Evolutionary conservation across 768 basidiomycete species (phyloP), one percentile per base, ranked within the genome.

Genomic region (Boletus sensibilis): DNA sequence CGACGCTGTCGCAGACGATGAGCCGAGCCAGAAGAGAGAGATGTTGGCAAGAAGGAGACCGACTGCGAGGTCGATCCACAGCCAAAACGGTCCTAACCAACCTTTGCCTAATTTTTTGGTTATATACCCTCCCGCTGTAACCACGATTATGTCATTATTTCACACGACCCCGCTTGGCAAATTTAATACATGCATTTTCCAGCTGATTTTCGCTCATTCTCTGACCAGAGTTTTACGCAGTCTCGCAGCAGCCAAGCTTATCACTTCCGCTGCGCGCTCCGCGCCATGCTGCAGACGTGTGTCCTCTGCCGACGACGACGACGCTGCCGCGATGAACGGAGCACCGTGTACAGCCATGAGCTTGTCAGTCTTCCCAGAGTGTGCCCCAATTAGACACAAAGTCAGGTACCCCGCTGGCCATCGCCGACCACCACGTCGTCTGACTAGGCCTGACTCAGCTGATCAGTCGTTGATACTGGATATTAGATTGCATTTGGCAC

Each of bases 21-120:
- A 67, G 68, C 53, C 60, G 66, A 63, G 50, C 56, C 60, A 63
- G 63, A 67, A 69, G 64, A 68, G 65, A 69, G 62, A 65, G 64
- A 60, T 62, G 60, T 43, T 70, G 69, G 68, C 73, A 64, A 71
- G 70, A 71, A 72, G 58, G 65, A 73, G 75, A 77, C 75, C 77
- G 75, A 76, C 77, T 74, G 71, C 66, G 67, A 65, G 65, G 75
- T 78, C 77, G 76, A 78, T 77, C 76, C 77, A 73, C 70, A 72
- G 72, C 71, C 71, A 66, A 68, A 66, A 71, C 70, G 58, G 67
- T 59, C 61, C 63, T 71, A 48, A 50, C 42, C 20, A 62, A 63
- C 42, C 39, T 33, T 21, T 27, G 18, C 18, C 52, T 35, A 20
- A 45, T 66, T 70, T 69, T 72, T 66, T 34, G 42, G 27, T 52